A percentile compares a stretch with the other conserved stretches of the same genome.
Conservation (phyloP, 2,329 filamentous ascomycete genomes). For the Parastagonospora avenae region DNA sequence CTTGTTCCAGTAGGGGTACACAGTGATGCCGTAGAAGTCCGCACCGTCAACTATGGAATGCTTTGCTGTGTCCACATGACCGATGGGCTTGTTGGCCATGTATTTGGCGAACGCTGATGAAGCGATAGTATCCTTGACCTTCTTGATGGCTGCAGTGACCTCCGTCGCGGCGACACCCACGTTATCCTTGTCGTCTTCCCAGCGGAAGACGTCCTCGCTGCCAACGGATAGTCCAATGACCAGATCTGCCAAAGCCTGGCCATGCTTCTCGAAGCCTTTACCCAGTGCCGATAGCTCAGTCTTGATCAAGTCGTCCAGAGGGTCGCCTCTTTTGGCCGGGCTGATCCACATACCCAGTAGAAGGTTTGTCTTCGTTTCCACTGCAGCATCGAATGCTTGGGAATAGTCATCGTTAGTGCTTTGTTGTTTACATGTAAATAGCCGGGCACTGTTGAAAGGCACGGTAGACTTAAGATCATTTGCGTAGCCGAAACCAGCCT, state of each 20-base stretch:
- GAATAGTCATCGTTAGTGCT: slow-evolving; percentile 61
- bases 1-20: slow-evolving; percentile 41
- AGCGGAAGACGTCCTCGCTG: slow-evolving; percentile 64
- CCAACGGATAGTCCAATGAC: slow-evolving; percentile 44
- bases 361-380: slow-evolving; percentile 38
- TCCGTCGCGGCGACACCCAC: slow-evolving; percentile 66
- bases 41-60: slow-evolving; percentile 28
- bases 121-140: slow-evolving; percentile 53
- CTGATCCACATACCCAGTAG: slow-evolving; percentile 42
- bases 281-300: slow-evolving; percentile 38
- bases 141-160: slow-evolving; percentile 61
- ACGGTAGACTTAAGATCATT: slow-evolving; percentile 44
- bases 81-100: slow-evolving; percentile 48
- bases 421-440: slow-evolving; percentile 68
- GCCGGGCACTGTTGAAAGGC: slow-evolving; percentile 69
- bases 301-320: slow-evolving; percentile 39
- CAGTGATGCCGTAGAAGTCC: slow-evolving; percentile 43
- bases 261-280: slow-evolving; percentile 38
- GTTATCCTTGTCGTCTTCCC: slow-evolving; percentile 49
- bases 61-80: slow-evolving; percentile 40
- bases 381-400: slow-evolving; percentile 47
- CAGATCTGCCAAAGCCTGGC: slow-evolving; percentile 57
- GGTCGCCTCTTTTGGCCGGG: slow-evolving; percentile 39
- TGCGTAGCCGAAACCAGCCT: slow-evolving; percentile 26
- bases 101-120: slow-evolving; percentile 61